Evolutionary conservation across 1,284 basidiomycete genomes (phyloP).

Genomic region (Ustilago esculenta): DNA sequence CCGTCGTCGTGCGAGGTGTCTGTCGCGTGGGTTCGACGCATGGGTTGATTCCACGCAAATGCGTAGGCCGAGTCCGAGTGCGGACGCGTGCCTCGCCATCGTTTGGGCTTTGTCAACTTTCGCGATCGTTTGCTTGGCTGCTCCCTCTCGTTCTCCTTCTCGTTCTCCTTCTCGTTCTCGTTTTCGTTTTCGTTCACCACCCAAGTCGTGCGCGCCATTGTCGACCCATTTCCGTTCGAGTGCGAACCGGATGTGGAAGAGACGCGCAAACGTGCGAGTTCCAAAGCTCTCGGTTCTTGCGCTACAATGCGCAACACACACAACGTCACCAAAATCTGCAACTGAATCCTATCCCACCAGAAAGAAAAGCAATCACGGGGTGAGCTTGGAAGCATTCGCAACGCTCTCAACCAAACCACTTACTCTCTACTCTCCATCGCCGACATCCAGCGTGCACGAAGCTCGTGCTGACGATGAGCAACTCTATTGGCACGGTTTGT

Average conservation of each 20-base stretch:
- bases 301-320: conserved; percentile 33
- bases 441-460: conserved; percentile 24
- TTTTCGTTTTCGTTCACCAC: background rate
- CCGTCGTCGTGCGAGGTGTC: conserved; percentile 22
- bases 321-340: conserved; percentile 44
- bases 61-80: conserved; percentile 19
- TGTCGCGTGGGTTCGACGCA: conserved; percentile 15
- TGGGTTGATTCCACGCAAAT: conserved; percentile 41
- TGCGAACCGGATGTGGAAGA: background rate
- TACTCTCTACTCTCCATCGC: conserved; percentile 51
- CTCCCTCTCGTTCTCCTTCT: conserved; percentile 2
- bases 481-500: too few relatives aligned
- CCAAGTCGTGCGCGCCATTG: background rate
- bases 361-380: background rate
- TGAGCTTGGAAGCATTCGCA: too few relatives aligned
- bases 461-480: too few relatives aligned
- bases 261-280: conserved; percentile 21
- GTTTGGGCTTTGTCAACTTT: conserved; percentile 42
- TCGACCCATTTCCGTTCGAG: background rate
- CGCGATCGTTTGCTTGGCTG: conserved; percentile 24
- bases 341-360: conserved; percentile 26
- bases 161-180: conserved; percentile 4
- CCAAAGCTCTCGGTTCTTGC: conserved; percentile 37
- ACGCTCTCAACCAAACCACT: too few relatives aligned
- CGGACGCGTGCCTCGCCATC: conserved; percentile 33